Conservation (phyloP, 768 basidiomycete genomes). For the Lentinula lateritia region DNA sequence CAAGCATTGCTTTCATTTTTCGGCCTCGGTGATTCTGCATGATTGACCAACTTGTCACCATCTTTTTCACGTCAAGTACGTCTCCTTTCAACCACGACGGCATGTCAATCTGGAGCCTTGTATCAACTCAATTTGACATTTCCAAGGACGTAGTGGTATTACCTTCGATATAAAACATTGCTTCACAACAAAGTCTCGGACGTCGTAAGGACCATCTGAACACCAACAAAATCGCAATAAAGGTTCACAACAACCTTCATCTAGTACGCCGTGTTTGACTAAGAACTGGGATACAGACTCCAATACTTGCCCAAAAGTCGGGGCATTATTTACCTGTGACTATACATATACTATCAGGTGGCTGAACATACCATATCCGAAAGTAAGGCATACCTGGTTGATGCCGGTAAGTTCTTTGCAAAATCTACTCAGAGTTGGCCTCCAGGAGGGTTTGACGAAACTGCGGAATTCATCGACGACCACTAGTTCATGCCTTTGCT, state of each 20-base stretch:
- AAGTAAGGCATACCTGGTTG: conserved; percentile 56
- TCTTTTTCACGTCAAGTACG: conserved; percentile 66
- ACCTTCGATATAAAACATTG: conserved; percentile 87
- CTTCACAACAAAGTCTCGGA: conserved; percentile 83
- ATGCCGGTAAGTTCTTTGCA: conserved; percentile 89
- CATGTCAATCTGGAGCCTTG: conserved; percentile 44
- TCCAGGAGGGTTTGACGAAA: conserved; percentile 87
- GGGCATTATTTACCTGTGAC: conserved; percentile 78
- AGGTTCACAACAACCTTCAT: conserved; percentile 47
- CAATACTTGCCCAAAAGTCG: conserved; percentile 68
- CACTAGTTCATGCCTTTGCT: conserved; percentile 48
- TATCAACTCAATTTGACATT: neutral
- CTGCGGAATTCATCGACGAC: conserved; percentile 79
- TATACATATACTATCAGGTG: conserved; percentile 22
- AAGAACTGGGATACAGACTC: conserved; percentile 62
- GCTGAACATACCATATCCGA: neutral
- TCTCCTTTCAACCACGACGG: conserved; percentile 73
- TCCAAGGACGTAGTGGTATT: conserved; percentile 16
- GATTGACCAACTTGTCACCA: conserved; percentile 46
- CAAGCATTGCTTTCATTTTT: conserved; percentile 2
- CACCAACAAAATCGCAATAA: conserved; percentile 74
- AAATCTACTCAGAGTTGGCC: conserved; percentile 73
- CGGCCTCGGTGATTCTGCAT: conserved; percentile 10
- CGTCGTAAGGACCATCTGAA: conserved; percentile 78
- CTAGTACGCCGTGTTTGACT: conserved; percentile 63